phyloP scores from a whole-genome alignment of 768 basidiomycete genomes.

The Suillus placidus region DNA sequence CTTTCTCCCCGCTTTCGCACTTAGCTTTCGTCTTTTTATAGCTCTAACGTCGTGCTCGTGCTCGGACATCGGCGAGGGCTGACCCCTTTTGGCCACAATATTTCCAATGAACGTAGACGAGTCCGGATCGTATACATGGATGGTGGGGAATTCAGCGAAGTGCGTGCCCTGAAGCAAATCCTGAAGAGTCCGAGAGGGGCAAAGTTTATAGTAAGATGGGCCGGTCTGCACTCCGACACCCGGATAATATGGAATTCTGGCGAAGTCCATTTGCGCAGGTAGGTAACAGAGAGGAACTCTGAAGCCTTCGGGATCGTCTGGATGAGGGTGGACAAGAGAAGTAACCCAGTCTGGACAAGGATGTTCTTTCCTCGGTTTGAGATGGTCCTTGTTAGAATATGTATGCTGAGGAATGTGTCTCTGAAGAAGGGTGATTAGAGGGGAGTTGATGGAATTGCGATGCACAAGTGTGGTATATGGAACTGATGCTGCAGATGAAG shows the following conservation, averaged over 20 bases:
- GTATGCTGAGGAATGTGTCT: constrained; percentile 37
- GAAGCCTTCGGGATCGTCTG: constrained; percentile 60
- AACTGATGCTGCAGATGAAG: constrained; percentile 36
- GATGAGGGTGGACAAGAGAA: constrained; percentile 52
- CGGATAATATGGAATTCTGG: constrained; percentile 9
- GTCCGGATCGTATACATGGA: constrained; percentile 69
- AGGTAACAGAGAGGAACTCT: constrained; percentile 63
- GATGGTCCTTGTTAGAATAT: constrained; percentile 35
- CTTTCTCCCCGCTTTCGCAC: constrained; percentile 51
- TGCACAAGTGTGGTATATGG: constrained; percentile 65
- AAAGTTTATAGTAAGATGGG: constrained; percentile 56
- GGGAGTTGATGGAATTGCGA: constrained; percentile 50
- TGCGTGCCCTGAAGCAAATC: constrained; percentile 56
- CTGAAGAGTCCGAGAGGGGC: constrained; percentile 49
- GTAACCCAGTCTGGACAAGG: constrained; percentile 57
- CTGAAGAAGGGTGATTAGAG: constrained; percentile 56
- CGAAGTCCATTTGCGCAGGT: constrained; percentile 42
- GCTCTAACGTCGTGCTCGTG: constrained; percentile 31
- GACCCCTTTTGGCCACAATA: constrained; percentile 59
- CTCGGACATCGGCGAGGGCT: constrained; percentile 21
- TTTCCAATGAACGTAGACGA: constrained; percentile 56
- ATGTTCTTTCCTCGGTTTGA: constrained; percentile 47
- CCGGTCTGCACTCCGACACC: not conserved
- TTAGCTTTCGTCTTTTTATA: constrained; percentile 60
- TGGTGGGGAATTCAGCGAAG: constrained; percentile 84